Evolutionary conservation across 2,329 filamentous ascomycete species (phyloP).

Genomic region (Magnaporthales sp.): DNA sequence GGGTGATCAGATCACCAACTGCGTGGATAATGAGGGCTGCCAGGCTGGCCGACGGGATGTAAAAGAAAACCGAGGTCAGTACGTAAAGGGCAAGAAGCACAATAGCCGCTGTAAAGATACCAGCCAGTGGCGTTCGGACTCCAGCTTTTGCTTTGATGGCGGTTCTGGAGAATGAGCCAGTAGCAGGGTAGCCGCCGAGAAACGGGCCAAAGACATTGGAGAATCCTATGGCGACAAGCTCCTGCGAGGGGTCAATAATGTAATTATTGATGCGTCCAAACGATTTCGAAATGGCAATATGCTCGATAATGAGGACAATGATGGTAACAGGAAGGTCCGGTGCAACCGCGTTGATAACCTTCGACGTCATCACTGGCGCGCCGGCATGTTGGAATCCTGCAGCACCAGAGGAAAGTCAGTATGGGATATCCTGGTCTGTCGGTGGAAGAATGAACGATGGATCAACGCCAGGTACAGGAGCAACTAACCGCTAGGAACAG

Average conservation of each 20-base stretch:
- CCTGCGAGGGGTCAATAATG: conserved; percentile 88
- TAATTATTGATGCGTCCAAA: conserved; percentile 97
- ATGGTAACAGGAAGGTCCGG: conserved; percentile 73
- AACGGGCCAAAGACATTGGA: conserved; percentile 87
- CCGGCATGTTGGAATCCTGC: conserved; percentile 69
- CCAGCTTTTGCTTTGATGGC: conserved; percentile 97
- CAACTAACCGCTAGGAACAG: conserved; percentile 61
- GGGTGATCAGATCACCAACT: conserved; percentile 55
- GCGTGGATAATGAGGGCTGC: conserved; percentile 93
- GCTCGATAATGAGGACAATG: conserved; percentile 93
- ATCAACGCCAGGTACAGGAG: neutral
- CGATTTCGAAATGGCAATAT: conserved; percentile 94
- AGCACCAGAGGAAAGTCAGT: neutral
- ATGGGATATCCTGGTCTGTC: neutral
- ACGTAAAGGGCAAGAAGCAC: conserved; percentile 88
- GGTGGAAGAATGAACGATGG: neutral
- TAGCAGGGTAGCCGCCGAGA: conserved; percentile 83
- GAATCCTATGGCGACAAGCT: conserved; percentile 89
- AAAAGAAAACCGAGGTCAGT: conserved; percentile 82
- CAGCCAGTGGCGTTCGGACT: conserved; percentile 82
- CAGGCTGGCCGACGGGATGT: conserved; percentile 75
- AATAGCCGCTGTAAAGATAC: conserved; percentile 76
- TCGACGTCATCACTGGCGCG: conserved; percentile 57
- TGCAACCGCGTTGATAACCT: conserved; percentile 60
- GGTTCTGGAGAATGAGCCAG: conserved; percentile 91